Percentiles rank a stretch among this genome's conserved stretches.
phyloP scores from a whole-genome alignment of 1,284 basidiomycete species.

The Exobasidium rhododendri region DNA sequence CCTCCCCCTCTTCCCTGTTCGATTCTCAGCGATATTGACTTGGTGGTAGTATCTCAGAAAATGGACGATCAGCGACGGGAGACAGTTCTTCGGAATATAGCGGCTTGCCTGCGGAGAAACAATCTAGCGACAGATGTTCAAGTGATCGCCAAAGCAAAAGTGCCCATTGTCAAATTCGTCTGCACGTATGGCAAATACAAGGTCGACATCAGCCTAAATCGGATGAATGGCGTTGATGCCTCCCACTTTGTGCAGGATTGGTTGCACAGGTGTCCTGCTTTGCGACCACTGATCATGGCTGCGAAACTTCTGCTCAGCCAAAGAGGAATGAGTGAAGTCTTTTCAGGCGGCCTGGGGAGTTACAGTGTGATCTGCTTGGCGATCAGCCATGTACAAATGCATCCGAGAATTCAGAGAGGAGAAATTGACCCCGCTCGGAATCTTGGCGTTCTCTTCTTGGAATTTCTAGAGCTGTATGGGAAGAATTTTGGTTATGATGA shows the following conservation, averaged over 20 bases:
- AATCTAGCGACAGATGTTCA: conserved; percentile 64
- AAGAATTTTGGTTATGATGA: conserved; percentile 70
- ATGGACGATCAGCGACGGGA: conserved; percentile 55
- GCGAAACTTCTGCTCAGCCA: conserved; percentile 87
- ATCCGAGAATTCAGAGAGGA: conserved; percentile 83
- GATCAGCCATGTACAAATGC: conserved; percentile 83
- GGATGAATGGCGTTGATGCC: conserved; percentile 71
- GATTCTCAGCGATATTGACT: conserved; percentile 61
- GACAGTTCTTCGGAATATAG: conserved; percentile 56
- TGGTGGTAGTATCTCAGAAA: conserved; percentile 58
- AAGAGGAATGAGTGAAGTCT: conserved; percentile 93
- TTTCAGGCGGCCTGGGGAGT: conserved; percentile 86
- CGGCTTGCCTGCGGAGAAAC: conserved; percentile 57
- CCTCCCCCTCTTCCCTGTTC: conserved; percentile 15
- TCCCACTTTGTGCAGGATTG: conserved; percentile 79
- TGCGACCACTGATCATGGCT: conserved; percentile 66
- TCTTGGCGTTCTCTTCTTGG: conserved; percentile 84
- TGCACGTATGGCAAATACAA: conserved; percentile 63
- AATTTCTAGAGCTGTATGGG: conserved; percentile 96
- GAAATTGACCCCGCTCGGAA: conserved; percentile 85
- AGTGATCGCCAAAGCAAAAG: conserved; percentile 82
- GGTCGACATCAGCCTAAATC: conserved; percentile 54
- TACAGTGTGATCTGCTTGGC: conserved; percentile 91
- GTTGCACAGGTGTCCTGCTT: conserved; percentile 69
- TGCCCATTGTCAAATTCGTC: conserved; percentile 89